Evolutionary conservation across 2,329 filamentous ascomycete genomes (phyloP).

Genomic region (Hypomyces rosellus): DNA sequence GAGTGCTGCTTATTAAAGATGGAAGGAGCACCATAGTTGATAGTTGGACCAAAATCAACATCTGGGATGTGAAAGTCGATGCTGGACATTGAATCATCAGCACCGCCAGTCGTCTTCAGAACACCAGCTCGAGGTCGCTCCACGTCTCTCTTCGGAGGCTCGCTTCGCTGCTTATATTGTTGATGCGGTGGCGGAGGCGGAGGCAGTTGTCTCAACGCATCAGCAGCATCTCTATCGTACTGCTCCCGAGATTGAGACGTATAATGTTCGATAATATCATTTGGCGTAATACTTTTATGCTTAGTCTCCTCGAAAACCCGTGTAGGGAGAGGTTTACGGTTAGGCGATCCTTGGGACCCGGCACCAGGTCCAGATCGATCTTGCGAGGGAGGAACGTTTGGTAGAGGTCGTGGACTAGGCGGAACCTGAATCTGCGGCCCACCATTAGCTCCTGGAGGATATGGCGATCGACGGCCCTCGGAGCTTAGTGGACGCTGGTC

Average conservation of each 20-base stretch:
- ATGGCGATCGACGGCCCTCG: constrained; percentile 26
- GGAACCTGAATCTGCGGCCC: constrained; percentile 1
- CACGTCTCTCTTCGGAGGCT: constrained; percentile 45
- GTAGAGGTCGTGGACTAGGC: constrained; percentile 2
- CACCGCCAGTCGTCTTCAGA: constrained; percentile 67
- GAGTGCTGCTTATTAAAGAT: constrained; percentile 26
- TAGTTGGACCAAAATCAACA: constrained; percentile 81
- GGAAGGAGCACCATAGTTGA: constrained; percentile 51
- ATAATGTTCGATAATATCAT: constrained; percentile 36
- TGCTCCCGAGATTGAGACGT: constrained; percentile 21
- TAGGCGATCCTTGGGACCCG: constrained; percentile 12
- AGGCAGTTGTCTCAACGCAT: constrained; percentile 14
- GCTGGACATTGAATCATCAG: constrained; percentile 18
- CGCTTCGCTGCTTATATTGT: constrained; percentile 33
- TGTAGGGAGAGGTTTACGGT: constrained; percentile 26
- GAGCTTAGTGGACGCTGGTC: constrained; percentile 25
- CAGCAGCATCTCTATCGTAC: constrained; percentile 14
- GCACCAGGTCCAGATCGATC: background rate
- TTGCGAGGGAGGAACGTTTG: background rate
- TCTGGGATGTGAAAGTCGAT: constrained; percentile 55
- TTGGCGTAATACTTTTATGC: constrained; percentile 25
- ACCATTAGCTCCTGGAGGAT: constrained; percentile 19
- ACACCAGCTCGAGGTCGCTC: constrained; percentile 73
- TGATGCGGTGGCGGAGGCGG: constrained; percentile 15
- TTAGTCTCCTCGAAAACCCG: constrained; percentile 12